Percentiles rank a stretch among this genome's conserved stretches.
These are phyloP conservation scores for Trichosporon sp. DNA, from an alignment of 1,284 basidiomycete genomes.

Conservation along the genomic window DNA sequence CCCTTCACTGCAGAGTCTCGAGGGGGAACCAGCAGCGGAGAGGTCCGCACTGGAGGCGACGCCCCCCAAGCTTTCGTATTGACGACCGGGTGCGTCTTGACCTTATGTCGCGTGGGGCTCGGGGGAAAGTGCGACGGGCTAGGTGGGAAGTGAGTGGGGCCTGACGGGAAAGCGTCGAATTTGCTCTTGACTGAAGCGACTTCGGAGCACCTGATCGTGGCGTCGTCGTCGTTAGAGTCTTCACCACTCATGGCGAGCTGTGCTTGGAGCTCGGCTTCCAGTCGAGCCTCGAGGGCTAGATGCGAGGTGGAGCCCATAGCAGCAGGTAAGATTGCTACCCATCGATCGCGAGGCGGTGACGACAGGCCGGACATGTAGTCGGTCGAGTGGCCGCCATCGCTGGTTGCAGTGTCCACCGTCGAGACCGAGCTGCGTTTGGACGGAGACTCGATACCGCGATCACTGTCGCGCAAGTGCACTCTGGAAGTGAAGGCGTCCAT, in stretches of 20 bases:
- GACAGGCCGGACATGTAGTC: constrained; percentile 4
- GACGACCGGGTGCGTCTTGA: background rate
- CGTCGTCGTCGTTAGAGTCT: constrained; percentile 4
- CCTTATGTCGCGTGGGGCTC: background rate
- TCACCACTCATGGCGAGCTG: background rate
- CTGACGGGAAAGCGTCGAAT: background rate
- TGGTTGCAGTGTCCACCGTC: background rate
- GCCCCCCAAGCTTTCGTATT: background rate
- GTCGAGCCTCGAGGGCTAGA: constrained; percentile 7
- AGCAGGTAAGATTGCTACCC: background rate
- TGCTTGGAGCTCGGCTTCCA: constrained; percentile 5
- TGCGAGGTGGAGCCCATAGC: background rate
- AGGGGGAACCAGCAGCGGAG: background rate
- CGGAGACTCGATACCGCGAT: background rate
- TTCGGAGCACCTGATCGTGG: background rate
- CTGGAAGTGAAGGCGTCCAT: constrained; percentile 17
- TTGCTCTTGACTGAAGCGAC: background rate
- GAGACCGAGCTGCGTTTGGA: background rate
- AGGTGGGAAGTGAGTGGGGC: background rate
- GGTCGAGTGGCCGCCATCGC: background rate
- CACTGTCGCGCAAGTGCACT: background rate
- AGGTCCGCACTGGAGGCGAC: background rate
- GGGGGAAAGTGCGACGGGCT: too few relatives aligned
- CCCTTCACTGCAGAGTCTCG: background rate
- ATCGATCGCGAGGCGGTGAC: background rate